A percentile compares a stretch with the other conserved stretches of the same genome.
Evolutionary conservation across 1,284 basidiomycete species (phyloP).

Genomic region (Sporisorium graminicola): DNA sequence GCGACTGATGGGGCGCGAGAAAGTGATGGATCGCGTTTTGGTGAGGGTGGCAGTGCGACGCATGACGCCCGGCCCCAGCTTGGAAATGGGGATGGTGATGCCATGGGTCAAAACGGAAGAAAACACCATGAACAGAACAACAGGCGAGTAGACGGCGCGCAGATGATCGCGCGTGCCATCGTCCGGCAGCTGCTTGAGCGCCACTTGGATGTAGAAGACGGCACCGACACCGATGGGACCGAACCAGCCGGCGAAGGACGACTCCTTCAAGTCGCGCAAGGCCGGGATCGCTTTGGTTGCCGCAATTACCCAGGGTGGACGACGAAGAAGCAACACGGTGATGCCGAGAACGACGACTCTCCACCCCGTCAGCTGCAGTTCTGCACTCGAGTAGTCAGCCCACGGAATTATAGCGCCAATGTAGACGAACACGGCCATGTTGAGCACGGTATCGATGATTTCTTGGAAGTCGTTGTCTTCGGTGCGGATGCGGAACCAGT

Average conservation of each 20-base stretch:
- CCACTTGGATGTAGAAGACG: slow-evolving; percentile 73
- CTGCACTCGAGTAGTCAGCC: slow-evolving; percentile 47
- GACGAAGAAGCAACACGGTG: slow-evolving; percentile 59
- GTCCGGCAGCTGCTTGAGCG: slow-evolving; percentile 71
- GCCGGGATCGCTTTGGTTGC: slow-evolving; percentile 61
- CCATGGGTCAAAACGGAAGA: slow-evolving; percentile 73
- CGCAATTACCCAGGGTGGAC: slow-evolving; percentile 64
- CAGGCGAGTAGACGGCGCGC: slow-evolving; percentile 71
- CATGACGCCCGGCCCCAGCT: slow-evolving; percentile 61
- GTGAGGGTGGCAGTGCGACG: slow-evolving; percentile 52
- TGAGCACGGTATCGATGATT: slow-evolving; percentile 74
- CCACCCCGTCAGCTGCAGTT: slow-evolving; percentile 60
- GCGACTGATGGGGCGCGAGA: slow-evolving; percentile 35
- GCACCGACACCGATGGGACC: slow-evolving; percentile 70
- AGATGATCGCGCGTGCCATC: slow-evolving; percentile 70
- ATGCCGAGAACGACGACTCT: slow-evolving; percentile 64
- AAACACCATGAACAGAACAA: slow-evolving; percentile 73
- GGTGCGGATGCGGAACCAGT: slow-evolving; percentile 72
- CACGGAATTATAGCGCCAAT: slow-evolving; percentile 71
- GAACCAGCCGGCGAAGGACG: slow-evolving; percentile 67
- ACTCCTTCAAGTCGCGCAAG: slow-evolving; percentile 58
- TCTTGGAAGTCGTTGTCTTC: slow-evolving; percentile 74
- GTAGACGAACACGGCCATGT: slow-evolving; percentile 71
- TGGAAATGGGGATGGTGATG: slow-evolving; percentile 65
- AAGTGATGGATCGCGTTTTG: slow-evolving; percentile 41